Percentiles rank a stretch among this genome's conserved stretches.
These are phyloP conservation scores for Penstemon barbatus DNA, from an alignment of 257 asterid genomes.

Conservation along the genomic window DNA sequence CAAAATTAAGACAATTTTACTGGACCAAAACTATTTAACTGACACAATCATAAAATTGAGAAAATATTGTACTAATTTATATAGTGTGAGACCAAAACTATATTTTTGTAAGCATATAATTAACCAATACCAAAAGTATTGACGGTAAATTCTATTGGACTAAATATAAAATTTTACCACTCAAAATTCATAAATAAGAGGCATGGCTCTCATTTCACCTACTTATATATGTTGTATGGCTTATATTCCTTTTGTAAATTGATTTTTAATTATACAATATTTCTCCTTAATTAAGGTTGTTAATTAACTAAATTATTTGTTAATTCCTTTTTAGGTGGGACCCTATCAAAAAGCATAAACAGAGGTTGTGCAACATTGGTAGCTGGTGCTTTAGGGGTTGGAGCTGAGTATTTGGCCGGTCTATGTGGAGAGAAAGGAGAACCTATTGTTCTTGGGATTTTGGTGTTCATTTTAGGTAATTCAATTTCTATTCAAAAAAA, in stretches of 20 bases:
- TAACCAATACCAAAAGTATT: too few species aligned
- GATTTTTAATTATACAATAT: neutral
- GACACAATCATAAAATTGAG: too few species aligned
- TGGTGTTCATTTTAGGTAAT: constrained; percentile 67
- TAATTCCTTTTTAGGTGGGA: constrained; percentile 51
- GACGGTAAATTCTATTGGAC: too few species aligned
- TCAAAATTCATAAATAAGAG: too few species aligned
- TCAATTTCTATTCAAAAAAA: neutral
- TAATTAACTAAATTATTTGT: neutral
- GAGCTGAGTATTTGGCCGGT: constrained; percentile 67
- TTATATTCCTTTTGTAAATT: neutral
- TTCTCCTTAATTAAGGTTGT: neutral
- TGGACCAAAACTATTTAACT: too few species aligned
- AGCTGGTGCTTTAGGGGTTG: constrained; percentile 80
- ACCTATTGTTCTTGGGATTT: constrained; percentile 59
- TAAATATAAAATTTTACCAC: too few species aligned
- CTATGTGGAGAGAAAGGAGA: constrained; percentile 64
- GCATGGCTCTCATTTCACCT: neutral
- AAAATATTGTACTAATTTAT: too few species aligned
- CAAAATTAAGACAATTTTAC: too few species aligned
- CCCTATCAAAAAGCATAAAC: constrained; percentile 63
- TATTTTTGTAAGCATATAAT: too few species aligned
- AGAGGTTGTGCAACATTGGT: constrained; percentile 67
- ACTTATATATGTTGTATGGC: neutral
- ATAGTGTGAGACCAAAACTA: too few species aligned